Evolutionary conservation across 805 yeast genomes (phyloP).

Genomic region (Wickerhamiella slavikovae): DNA sequence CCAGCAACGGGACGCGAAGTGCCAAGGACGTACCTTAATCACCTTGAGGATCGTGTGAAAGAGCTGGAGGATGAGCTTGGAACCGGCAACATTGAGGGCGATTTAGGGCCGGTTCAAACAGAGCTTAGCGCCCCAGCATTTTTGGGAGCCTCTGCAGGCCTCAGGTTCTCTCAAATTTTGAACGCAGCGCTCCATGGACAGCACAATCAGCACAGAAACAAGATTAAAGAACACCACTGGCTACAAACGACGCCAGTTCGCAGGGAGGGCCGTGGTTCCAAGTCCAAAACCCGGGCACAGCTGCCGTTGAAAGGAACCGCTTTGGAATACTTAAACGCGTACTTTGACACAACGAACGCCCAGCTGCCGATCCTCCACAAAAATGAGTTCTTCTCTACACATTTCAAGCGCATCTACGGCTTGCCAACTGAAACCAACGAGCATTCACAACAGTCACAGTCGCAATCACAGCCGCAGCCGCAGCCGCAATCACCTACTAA

Average conservation of each 20-base stretch:
- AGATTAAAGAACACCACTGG: conserved; percentile 5
- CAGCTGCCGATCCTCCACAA: conserved; percentile 73
- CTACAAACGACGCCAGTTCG: conserved; percentile 12
- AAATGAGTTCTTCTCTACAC: conserved; percentile 43
- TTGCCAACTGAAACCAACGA: conserved; percentile 29
- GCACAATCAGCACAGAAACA: too few species aligned
- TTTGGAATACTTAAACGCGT: conserved; percentile 37
- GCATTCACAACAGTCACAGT: not conserved
- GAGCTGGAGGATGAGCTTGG: conserved; percentile 31
- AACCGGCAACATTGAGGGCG: not conserved
- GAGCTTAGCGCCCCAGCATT: not conserved
- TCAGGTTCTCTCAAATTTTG: conserved; percentile 5
- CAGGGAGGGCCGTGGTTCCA: too few species aligned
- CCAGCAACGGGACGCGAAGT: conserved; percentile 77
- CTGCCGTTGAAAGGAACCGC: conserved; percentile 59
- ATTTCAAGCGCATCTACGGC: conserved; percentile 71
- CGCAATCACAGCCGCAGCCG: too few species aligned
- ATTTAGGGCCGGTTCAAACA: not conserved
- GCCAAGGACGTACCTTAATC: conserved; percentile 50
- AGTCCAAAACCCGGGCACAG: conserved; percentile 23
- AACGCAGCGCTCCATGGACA: conserved; percentile 4
- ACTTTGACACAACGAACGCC: conserved; percentile 61
- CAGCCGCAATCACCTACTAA: too few species aligned
- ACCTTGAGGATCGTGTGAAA: conserved; percentile 44
- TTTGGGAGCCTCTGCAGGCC: conserved; percentile 6